Evolutionary conservation across 1,139 yeast genomes (phyloP).

Genomic region (Hemisphaericaspora subhashii): DNA sequence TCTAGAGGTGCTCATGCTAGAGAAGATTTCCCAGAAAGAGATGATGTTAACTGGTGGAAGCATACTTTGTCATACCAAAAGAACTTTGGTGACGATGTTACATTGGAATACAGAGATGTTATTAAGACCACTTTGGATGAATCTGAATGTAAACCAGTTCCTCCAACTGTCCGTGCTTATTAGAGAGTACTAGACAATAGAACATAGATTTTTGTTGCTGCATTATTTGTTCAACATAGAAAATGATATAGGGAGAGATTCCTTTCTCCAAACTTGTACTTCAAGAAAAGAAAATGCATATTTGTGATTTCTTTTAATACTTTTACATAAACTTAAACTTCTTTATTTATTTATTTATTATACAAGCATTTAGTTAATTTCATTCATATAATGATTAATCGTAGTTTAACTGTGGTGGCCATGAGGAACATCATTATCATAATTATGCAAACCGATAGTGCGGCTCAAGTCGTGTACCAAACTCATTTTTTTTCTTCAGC

Average conservation of each 20-base stretch:
- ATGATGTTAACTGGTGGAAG: slow-evolving; percentile 96
- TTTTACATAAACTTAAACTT: no score
- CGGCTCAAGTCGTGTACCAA: slow-evolving; percentile 1
- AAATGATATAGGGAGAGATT: no score
- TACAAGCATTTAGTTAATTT: no score
- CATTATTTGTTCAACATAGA: background rate
- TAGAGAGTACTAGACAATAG: slow-evolving; percentile 25
- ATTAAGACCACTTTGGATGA: slow-evolving; percentile 83
- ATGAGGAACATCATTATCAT: no score
- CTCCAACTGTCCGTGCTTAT: slow-evolving; percentile 94
- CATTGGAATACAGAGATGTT: slow-evolving; percentile 83
- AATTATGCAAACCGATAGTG: background rate
- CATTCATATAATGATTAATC: no score
- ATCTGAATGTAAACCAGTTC: slow-evolving; percentile 89
- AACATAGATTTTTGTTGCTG: slow-evolving; percentile 3
- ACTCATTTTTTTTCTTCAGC: background rate
- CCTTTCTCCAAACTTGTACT: no score
- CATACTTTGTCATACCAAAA: slow-evolving; percentile 93
- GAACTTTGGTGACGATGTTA: slow-evolving; percentile 66
- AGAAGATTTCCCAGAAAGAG: slow-evolving; percentile 95
- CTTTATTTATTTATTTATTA: no score
- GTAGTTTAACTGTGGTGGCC: no score
- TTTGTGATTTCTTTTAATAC: no score
- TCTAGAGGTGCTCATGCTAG: slow-evolving; percentile 99
- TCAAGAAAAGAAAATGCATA: no score